These are phyloP conservation scores for Leptodontidium sp. DNA, from an alignment of 2,329 filamentous ascomycete species.

Conservation along the genomic window DNA sequence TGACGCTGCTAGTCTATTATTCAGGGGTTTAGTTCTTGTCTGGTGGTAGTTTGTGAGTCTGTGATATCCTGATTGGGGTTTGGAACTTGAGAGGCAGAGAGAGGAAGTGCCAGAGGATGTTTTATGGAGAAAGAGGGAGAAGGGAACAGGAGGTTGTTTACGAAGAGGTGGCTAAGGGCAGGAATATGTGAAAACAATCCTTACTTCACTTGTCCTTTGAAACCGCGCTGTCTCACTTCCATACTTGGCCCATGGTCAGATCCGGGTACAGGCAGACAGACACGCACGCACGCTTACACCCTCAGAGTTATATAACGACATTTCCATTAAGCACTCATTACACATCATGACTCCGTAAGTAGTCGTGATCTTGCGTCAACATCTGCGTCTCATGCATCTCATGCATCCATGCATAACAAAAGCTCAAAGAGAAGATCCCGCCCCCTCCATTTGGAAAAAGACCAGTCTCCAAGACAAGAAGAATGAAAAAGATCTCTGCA, in stretches of 20 bases:
- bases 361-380: neutral
- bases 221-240: no score
- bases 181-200: no score
- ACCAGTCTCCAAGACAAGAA: neutral
- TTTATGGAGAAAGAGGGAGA: no score
- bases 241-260: no score
- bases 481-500: neutral
- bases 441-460: neutral
- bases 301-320: neutral
- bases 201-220: no score
- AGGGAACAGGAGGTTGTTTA: no score
- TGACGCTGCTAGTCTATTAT: no score
- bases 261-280: no score
- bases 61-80: neutral
- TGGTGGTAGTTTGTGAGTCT: neutral
- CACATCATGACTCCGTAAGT: slow-evolving; percentile 7
- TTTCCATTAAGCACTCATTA: neutral
- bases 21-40: neutral
- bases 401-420: slow-evolving; percentile 7
- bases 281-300: neutral
- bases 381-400: neutral
- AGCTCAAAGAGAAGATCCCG: neutral
- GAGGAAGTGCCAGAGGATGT: no score
- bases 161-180: no score
- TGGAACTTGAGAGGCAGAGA: neutral